Percentiles rank a stretch among this genome's conserved stretches.
Conservation (phyloP, 768 basidiomycete genomes). For the Lanmaoa rubissima region DNA sequence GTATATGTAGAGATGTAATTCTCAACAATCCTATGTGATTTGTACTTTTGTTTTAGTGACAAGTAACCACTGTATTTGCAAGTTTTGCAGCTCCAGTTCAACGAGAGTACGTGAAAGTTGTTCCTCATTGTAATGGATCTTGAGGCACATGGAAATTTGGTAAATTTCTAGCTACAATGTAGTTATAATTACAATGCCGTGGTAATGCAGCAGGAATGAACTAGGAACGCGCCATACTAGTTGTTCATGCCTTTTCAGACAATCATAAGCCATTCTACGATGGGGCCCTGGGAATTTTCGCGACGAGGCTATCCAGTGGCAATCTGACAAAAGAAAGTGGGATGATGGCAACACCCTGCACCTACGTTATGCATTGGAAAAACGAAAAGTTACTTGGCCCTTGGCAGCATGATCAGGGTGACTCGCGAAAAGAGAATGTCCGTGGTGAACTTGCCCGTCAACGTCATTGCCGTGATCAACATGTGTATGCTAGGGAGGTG, state of each 20-base stretch:
- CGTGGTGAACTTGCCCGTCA: neutral
- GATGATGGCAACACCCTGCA: neutral
- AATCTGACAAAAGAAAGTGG: neutral
- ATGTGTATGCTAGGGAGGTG: slow-evolving; percentile 7
- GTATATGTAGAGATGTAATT: neutral
- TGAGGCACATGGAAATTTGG: too few species aligned
- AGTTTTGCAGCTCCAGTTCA: too few species aligned
- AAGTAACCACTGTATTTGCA: too few species aligned
- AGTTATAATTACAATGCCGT: too few species aligned
- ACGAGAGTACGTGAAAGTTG: too few species aligned
- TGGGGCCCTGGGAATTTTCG: neutral
- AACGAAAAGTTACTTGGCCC: neutral
- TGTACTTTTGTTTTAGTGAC: too few species aligned
- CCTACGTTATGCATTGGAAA: slow-evolving; percentile 11
- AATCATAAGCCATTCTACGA: neutral
- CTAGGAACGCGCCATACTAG: too few species aligned
- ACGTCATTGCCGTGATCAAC: neutral
- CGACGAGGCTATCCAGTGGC: neutral
- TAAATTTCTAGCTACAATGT: too few species aligned
- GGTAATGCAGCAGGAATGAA: too few species aligned
- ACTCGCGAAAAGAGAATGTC: neutral
- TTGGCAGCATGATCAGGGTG: neutral
- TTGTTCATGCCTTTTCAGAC: too few species aligned
- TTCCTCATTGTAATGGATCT: too few species aligned
- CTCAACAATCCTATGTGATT: neutral